phyloP scores from a whole-genome alignment of 1,284 basidiomycete species.

The Heterobasidion occidentale region DNA sequence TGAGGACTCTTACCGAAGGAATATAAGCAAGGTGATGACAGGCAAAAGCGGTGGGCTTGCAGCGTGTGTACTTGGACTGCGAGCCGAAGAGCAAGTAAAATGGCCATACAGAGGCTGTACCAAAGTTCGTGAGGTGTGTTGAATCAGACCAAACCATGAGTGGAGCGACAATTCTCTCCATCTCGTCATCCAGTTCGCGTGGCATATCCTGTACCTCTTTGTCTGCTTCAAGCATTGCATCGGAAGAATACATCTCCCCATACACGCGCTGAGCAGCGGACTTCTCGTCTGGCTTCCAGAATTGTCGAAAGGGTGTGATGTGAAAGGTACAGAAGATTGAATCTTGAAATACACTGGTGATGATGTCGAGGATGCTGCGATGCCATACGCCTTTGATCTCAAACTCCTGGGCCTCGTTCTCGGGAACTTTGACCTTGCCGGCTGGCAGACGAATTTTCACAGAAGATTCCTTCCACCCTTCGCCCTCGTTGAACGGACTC shows the following conservation, averaged over 20 bases:
- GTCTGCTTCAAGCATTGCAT: not conserved
- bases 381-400: too few relatives aligned
- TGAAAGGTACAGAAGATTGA: not conserved
- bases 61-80: not conserved
- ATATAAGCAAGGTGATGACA: conserved; percentile 1
- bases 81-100: not conserved
- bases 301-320: not conserved
- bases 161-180: not conserved
- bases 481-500: too few relatives aligned
- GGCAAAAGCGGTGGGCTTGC: not conserved
- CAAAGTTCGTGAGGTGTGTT: not conserved
- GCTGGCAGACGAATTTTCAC: too few relatives aligned
- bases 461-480: too few relatives aligned
- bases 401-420: too few relatives aligned
- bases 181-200: not conserved
- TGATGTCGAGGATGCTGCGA: not conserved
- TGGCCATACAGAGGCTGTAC: not conserved
- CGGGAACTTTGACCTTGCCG: too few relatives aligned
- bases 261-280: not conserved
- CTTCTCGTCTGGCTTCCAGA: not conserved
- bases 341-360: not conserved
- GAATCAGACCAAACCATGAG: not conserved
- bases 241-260: not conserved
- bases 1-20: not conserved
- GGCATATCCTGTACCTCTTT: not conserved